These are phyloP conservation scores for Ulota crispa DNA, from an alignment of 225 moss, liverwort and hornwort species.

Conservation along the genomic window DNA sequence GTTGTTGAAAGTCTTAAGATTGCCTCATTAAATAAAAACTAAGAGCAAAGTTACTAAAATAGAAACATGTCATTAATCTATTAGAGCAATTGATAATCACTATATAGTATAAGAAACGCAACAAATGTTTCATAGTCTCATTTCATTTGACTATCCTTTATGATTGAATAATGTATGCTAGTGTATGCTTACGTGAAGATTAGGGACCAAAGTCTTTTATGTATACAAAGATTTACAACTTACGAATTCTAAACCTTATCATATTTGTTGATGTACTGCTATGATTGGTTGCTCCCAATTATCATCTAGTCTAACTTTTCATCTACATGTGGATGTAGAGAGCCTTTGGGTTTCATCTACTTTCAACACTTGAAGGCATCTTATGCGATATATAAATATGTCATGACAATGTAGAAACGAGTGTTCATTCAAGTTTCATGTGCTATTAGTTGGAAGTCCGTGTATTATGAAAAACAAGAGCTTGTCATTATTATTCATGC, in stretches of 20 bases:
- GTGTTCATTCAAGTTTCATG: accelerated
- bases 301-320: too few species aligned
- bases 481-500: background rate
- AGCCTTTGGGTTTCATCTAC: too few species aligned
- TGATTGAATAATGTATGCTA: too few species aligned
- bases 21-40: background rate
- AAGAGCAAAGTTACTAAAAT: background rate
- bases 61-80: accelerated
- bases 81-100: too few species aligned
- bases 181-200: too few species aligned
- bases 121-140: background rate
- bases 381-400: background rate
- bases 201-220: too few species aligned
- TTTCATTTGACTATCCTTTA: background rate
- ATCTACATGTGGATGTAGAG: too few species aligned
- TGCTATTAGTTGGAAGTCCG: background rate
- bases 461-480: background rate
- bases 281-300: too few species aligned
- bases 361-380: background rate
- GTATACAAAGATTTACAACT: too few species aligned
- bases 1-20: background rate
- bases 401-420: background rate
- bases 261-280: too few species aligned
- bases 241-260: too few species aligned
- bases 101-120: background rate